phyloP scores from a whole-genome alignment of 208 protist species.

The Wallacemonas collosoma region DNA sequence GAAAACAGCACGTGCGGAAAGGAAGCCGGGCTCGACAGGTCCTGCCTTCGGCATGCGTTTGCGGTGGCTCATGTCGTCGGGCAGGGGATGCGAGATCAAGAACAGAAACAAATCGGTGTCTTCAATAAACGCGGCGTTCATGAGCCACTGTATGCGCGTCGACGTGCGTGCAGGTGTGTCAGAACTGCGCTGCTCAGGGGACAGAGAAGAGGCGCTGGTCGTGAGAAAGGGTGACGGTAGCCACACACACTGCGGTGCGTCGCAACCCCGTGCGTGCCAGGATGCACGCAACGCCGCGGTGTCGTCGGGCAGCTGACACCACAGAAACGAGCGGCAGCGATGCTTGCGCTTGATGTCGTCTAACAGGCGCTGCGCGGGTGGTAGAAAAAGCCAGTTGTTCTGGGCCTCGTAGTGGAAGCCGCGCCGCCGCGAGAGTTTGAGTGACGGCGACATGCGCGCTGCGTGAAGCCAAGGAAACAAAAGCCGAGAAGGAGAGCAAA shows the following conservation, averaged over 20 bases:
- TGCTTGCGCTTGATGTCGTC: not conserved
- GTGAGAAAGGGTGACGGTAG: not conserved
- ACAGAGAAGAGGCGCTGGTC: not conserved
- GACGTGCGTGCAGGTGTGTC: too few relatives aligned
- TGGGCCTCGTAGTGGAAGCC: constrained; percentile 9
- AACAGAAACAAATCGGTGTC: constrained; percentile 74
- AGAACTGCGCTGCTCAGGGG: too few relatives aligned
- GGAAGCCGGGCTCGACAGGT: too few relatives aligned
- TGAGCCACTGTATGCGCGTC: constrained; percentile 6
- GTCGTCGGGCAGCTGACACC: not conserved
- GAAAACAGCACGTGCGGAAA: too few relatives aligned
- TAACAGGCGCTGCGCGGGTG: not conserved
- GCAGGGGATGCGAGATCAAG: constrained; percentile 31
- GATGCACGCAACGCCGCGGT: not conserved
- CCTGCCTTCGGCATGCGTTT: not conserved
- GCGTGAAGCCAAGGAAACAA: too few relatives aligned
- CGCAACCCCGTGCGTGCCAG: not conserved
- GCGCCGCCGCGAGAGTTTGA: not conserved
- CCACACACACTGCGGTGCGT: not conserved
- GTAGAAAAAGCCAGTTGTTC: constrained; percentile 8
- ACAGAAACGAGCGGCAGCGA: not conserved
- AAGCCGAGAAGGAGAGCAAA: too few relatives aligned
- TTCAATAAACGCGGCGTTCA: constrained; percentile 64
- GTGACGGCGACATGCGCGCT: too few relatives aligned
- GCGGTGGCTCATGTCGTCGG: constrained; percentile 3